phyloP scores from a whole-genome alignment of 2,329 filamentous ascomycete genomes.

The Lasiodiplodia theobromae region DNA sequence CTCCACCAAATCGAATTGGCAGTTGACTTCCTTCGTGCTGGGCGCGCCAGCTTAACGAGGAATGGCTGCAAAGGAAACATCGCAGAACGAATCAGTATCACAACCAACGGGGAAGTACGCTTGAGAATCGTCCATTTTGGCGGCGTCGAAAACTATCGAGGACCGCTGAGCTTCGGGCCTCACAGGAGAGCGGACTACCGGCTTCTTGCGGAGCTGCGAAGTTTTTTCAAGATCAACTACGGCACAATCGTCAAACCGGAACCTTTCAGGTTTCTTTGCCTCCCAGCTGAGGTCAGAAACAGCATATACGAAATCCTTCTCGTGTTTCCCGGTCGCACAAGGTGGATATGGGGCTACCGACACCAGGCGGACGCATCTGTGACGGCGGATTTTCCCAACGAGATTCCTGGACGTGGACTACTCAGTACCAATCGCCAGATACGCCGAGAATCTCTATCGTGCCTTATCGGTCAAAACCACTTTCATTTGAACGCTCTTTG shows the following conservation, averaged over 20 bases:
- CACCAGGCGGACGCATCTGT: neutral
- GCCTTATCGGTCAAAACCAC: constrained; percentile 1
- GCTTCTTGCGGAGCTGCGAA: constrained; percentile 1
- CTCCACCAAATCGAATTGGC: neutral
- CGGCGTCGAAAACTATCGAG: neutral
- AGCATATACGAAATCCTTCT: constrained; percentile 8
- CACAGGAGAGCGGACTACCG: neutral
- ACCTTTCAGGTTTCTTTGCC: constrained; percentile 4
- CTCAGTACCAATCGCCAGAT: constrained; percentile 1
- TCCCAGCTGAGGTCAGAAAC: neutral
- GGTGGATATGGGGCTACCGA: constrained; percentile 1
- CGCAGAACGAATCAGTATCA: neutral
- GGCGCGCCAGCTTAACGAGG: neutral
- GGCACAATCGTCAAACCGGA: neutral
- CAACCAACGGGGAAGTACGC: neutral
- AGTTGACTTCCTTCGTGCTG: neutral
- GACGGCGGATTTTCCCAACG: neutral
- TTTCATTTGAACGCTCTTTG: constrained; percentile 7
- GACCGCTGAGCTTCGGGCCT: neutral
- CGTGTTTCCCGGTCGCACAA: neutral
- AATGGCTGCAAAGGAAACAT: neutral
- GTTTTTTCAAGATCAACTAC: neutral
- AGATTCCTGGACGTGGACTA: constrained; percentile 3
- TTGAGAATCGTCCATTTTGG: constrained; percentile 9
- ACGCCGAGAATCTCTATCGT: constrained; percentile 4